Percentiles rank a stretch among this genome's conserved stretches.
These are phyloP conservation scores for Cyberlindnera veronae DNA, from an alignment of 805 yeast species.

Conservation along the genomic window DNA sequence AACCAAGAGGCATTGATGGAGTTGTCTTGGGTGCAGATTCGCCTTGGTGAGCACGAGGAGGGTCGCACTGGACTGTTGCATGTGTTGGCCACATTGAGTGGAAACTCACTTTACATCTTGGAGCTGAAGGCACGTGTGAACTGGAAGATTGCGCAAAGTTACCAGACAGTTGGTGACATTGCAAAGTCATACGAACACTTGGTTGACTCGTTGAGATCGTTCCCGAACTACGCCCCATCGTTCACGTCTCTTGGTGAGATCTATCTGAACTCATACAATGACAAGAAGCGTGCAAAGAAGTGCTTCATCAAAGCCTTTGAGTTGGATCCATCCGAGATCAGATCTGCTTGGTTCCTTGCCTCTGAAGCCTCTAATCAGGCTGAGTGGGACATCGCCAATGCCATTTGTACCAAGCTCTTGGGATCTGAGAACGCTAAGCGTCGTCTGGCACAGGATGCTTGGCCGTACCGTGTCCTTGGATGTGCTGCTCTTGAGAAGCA, in stretches of 20 bases:
- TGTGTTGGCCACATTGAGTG: conserved; percentile 36
- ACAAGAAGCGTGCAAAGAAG: conserved; percentile 67
- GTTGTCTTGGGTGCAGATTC: conserved; percentile 73
- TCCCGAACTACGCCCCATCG: conserved; percentile 68
- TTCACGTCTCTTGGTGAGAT: conserved; percentile 77
- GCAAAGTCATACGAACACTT: conserved; percentile 57
- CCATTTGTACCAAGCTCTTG: conserved; percentile 63
- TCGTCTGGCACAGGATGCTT: conserved; percentile 45
- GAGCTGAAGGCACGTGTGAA: conserved; percentile 56
- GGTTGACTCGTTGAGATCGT: conserved; percentile 58
- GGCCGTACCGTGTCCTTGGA: conserved; percentile 92
- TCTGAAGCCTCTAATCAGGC: conserved; percentile 58
- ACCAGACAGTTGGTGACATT: conserved; percentile 33
- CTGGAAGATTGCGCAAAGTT: conserved; percentile 76
- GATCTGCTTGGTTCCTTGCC: conserved; percentile 71
- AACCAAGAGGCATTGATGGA: conserved; percentile 63
- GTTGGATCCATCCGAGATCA: conserved; percentile 69
- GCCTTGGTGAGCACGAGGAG: conserved; percentile 41
- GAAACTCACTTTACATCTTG: conserved; percentile 47
- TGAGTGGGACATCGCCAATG: conserved; percentile 85
- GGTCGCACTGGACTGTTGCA: conserved; percentile 52
- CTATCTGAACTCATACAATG: conserved; percentile 57
- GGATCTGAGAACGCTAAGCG: conserved; percentile 59
- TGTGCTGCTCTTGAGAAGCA: conserved; percentile 68
- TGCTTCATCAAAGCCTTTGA: conserved; percentile 91